Conservation (phyloP, 129 eudicot species). For the Lactuca saligna region DNA sequence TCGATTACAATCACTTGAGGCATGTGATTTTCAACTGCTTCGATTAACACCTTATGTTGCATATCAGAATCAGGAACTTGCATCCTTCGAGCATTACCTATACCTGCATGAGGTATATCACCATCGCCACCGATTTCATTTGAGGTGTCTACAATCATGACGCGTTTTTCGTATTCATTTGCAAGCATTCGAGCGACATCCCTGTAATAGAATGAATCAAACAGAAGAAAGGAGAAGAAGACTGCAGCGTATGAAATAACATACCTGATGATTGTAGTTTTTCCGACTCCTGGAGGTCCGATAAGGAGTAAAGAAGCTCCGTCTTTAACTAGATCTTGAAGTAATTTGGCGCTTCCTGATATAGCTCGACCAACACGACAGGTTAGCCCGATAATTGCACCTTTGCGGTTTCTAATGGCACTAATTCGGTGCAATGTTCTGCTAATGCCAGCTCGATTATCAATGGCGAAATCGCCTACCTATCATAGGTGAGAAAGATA, state of each 20-base stretch:
- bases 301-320: conserved; percentile 91
- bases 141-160: conserved; percentile 97
- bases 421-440: conserved; percentile 95
- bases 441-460: conserved; percentile 95
- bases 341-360: conserved; percentile 83
- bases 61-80: conserved; percentile 85
- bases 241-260: conserved; percentile 4
- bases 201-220: conserved; percentile 40
- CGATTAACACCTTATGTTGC: conserved; percentile 94
- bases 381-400: conserved; percentile 80
- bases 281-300: conserved; percentile 99
- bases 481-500: conserved; percentile 7
- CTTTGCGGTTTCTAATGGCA: conserved; percentile 85
- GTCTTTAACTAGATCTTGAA: conserved; percentile 82
- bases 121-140: conserved; percentile 99
- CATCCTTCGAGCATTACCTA: conserved; percentile 94
- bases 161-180: conserved; percentile 78
- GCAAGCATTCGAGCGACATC: conserved; percentile 99
- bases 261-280: conserved; percentile 94
- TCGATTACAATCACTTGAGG: conserved; percentile 98
- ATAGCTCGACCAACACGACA: conserved; percentile 98
- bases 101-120: conserved; percentile 93
- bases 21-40: conserved; percentile 99
- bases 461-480: conserved; percentile 98
- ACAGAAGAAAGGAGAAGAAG: background rate